Evolutionary conservation across 169 alveolate species (phyloP).

Genomic region (Babesia ovis): DNA sequence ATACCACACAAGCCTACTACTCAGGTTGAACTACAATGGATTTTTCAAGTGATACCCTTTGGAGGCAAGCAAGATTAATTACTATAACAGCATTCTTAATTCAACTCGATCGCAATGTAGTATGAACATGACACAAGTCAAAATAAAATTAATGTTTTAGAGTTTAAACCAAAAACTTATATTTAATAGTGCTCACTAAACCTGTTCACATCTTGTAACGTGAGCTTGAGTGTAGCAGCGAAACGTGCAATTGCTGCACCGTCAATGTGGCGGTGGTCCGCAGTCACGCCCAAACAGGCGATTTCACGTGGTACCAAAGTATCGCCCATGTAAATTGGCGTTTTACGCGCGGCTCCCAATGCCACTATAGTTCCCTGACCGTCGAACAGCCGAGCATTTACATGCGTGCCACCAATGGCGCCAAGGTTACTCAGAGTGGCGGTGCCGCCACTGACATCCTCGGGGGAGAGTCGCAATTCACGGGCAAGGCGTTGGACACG

Average conservation of each 20-base stretch:
- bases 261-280: conserved; percentile 94
- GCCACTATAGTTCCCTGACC: conserved; percentile 92
- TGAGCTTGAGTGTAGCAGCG: conserved; percentile 32
- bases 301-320: conserved; percentile 48
- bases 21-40: conserved; percentile 20
- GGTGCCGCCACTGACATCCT: conserved; percentile 90
- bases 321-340: conserved; percentile 64
- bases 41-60: conserved; percentile 4
- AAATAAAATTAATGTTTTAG: neutral
- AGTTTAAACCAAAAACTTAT: neutral
- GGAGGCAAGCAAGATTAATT: neutral
- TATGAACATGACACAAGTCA: no score
- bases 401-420: conserved; percentile 91
- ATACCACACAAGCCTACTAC: neutral
- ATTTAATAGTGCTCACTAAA: conserved; percentile 33
- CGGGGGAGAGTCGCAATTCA: conserved; percentile 74
- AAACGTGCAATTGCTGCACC: conserved; percentile 90
- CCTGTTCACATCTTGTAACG: conserved; percentile 20
- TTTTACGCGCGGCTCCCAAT: conserved; percentile 55
- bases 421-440: conserved; percentile 92
- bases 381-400: conserved; percentile 88
- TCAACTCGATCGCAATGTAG: no score
- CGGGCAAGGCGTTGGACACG: conserved; percentile 83
- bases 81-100: neutral
- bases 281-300: conserved; percentile 82